Percentiles rank a stretch among this genome's conserved stretches.
Evolutionary conservation across 2,329 filamentous ascomycete genomes (phyloP).

Genomic region (Colletotrichum sp.): DNA sequence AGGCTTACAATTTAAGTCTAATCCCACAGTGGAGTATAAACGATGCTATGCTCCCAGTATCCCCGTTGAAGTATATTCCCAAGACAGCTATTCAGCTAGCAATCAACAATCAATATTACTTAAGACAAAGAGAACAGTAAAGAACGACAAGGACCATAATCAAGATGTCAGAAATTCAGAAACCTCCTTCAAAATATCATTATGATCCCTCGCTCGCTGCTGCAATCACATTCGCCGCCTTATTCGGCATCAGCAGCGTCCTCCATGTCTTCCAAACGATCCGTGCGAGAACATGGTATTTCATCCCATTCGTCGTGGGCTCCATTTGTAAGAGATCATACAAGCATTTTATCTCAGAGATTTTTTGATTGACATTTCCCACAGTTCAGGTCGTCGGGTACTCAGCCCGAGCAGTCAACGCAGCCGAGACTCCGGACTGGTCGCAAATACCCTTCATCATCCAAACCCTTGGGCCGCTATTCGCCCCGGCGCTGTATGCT

Average conservation of each 20-base stretch:
- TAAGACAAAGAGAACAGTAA: background rate
- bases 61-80: accelerated
- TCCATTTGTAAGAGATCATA: background rate
- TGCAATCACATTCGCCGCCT: background rate
- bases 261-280: background rate
- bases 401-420: background rate
- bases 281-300: background rate
- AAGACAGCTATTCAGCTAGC: background rate
- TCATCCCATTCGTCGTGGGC: background rate
- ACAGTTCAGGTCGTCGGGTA: background rate
- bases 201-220: background rate
- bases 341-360: too few relatives aligned
- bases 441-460: background rate
- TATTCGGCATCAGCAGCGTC: background rate
- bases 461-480: background rate
- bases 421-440: background rate
- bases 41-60: background rate
- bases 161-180: background rate
- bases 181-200: background rate
- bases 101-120: too few relatives aligned
- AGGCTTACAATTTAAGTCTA: background rate
- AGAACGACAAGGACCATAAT: background rate
- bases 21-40: background rate
- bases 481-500: background rate
- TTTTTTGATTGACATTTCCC: accelerated